phyloP scores from a whole-genome alignment of 148 eudicot species.

The Dianthus caryophyllus region DNA sequence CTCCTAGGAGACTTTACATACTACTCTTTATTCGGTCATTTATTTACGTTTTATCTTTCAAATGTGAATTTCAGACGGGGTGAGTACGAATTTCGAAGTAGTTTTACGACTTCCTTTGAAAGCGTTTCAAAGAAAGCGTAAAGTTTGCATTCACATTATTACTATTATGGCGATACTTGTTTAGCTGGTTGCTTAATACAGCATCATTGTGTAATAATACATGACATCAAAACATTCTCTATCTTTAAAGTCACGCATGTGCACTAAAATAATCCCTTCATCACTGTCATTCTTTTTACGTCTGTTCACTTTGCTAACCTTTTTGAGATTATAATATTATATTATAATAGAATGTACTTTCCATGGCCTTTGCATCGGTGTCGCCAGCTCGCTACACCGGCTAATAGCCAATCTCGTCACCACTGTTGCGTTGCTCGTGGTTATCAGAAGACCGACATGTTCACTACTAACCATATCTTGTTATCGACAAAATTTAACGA shows the following conservation, averaged over 20 bases:
- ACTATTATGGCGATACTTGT: neutral
- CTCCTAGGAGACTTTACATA: too few species aligned
- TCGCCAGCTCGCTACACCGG: neutral
- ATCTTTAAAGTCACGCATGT: slow-evolving; percentile 16
- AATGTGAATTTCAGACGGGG: too few species aligned
- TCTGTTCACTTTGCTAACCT: neutral
- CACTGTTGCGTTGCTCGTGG: neutral
- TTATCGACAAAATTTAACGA: too few species aligned
- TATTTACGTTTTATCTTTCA: too few species aligned
- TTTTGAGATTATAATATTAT: neutral
- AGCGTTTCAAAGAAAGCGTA: neutral
- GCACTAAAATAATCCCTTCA: neutral
- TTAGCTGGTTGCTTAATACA: neutral
- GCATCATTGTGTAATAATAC: neutral
- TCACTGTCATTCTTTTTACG: neutral
- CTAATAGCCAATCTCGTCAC: neutral
- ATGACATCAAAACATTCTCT: neutral
- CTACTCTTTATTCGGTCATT: too few species aligned
- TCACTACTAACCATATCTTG: too few species aligned
- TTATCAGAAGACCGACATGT: too few species aligned
- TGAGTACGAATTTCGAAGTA: neutral
- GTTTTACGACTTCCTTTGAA: neutral
- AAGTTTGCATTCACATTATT: neutral
- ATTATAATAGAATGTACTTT: neutral
- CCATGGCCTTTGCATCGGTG: neutral